These are phyloP conservation scores for Lichtheimia ornata DNA, from an alignment of 371 early-diverging fungal species.

Conservation along the genomic window DNA sequence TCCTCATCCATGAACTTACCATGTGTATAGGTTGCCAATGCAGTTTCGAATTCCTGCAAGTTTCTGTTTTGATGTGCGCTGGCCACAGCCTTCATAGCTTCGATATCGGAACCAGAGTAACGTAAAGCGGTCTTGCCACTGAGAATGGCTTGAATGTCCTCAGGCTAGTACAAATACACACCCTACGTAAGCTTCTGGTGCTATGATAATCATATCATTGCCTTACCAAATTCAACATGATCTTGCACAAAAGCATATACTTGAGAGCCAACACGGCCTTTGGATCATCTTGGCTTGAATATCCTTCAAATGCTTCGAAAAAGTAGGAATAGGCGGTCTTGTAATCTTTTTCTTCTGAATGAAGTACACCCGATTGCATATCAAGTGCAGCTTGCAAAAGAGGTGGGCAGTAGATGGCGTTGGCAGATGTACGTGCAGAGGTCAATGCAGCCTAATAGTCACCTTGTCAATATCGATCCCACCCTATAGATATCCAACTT, in stretches of 20 bases:
- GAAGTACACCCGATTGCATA: constrained; percentile 96
- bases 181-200: background rate
- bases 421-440: constrained; percentile 95
- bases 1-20: constrained; percentile 44
- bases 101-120: constrained; percentile 80
- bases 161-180: constrained; percentile 56
- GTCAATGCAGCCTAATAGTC: constrained; percentile 86
- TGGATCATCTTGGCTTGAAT: constrained; percentile 83
- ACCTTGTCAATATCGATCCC: background rate
- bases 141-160: constrained; percentile 85
- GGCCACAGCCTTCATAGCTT: constrained; percentile 94
- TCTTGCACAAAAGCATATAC: constrained; percentile 97
- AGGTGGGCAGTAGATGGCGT: constrained; percentile 98
- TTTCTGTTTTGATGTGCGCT: constrained; percentile 93
- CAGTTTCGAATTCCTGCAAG: constrained; percentile 91
- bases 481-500: constrained; percentile 13
- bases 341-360: constrained; percentile 98
- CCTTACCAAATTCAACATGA: constrained; percentile 90
- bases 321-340: constrained; percentile 99
- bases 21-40: constrained; percentile 79
- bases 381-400: constrained; percentile 96
- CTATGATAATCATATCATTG: background rate
- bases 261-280: constrained; percentile 89
- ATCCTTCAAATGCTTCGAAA: constrained; percentile 96
- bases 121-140: constrained; percentile 81